These are phyloP conservation scores for Aspergillus luchuensis DNA, from an alignment of 2,329 filamentous ascomycete genomes.

Conservation along the genomic window DNA sequence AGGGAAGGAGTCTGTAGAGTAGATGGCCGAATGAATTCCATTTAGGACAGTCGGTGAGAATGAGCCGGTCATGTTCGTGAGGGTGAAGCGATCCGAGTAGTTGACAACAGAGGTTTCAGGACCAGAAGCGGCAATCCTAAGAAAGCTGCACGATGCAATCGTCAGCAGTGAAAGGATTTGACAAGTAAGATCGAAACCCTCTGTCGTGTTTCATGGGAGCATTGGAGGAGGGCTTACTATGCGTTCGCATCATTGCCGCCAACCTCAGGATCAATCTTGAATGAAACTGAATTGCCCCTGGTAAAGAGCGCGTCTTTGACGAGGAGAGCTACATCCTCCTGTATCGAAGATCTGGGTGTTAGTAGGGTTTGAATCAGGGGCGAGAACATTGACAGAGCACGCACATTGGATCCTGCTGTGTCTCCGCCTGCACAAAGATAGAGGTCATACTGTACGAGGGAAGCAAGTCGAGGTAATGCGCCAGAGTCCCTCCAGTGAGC, in stretches of 20 bases:
- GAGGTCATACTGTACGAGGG: conserved; percentile 59
- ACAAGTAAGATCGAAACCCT: neutral
- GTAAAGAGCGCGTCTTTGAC: conserved; percentile 40
- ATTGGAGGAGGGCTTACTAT: conserved; percentile 50
- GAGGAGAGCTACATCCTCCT: conserved; percentile 48
- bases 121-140: conserved; percentile 60
- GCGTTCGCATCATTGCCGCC: conserved; percentile 55
- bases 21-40: conserved; percentile 36
- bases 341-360: conserved; percentile 3
- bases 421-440: conserved; percentile 65
- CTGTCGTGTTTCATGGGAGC: neutral
- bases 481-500: conserved; percentile 61
- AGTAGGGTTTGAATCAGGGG: neutral
- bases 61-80: conserved; percentile 64
- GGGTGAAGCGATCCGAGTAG: conserved; percentile 65
- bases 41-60: conserved; percentile 48
- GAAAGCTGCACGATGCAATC: conserved; percentile 48
- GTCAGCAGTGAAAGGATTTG: neutral
- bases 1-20: neutral
- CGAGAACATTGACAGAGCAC: conserved; percentile 1
- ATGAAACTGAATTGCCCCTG: conserved; percentile 48
- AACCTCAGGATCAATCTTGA: conserved; percentile 46
- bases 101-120: conserved; percentile 58
- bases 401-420: conserved; percentile 50
- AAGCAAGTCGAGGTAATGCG: conserved; percentile 50